Evolutionary conservation across 1,139 yeast genomes (phyloP), one percentile per base, ranked within the genome.

Genomic region (Meyerozyma guilliermondii): DNA sequence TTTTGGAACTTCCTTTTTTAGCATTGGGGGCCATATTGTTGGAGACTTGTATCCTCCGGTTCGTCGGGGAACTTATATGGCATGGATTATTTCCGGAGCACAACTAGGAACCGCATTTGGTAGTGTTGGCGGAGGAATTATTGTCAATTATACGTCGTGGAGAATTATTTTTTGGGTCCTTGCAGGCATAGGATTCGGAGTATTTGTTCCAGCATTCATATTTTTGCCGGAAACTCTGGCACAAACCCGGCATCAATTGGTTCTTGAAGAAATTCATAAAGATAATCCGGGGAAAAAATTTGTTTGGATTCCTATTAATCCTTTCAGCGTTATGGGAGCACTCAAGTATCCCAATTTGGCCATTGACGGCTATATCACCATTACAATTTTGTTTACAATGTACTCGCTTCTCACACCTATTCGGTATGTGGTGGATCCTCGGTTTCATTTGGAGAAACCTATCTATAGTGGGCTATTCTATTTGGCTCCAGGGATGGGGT

Each of bases 381-480:
- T 63, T 40, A 58, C 75, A 0, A 50, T 74, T 10, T 52, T 66
- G 26, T 78, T 68, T 56, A 71, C 68, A 46, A 76, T 76, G 81
- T 76, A 71, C 50, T 55, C 65, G n/a, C 50, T 77, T 23, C 56
- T 76, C 41, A 78, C 82, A 0, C 83, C 83, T 1, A 76, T 78
- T 35, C 57, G 81, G 47, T 67, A 71, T 39, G 78, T 78, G 7
- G 66, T 78, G 41, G 76, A 76, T 50, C 82, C 82, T 3, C 53
- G 81, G 44, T 78, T 76, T 56, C 52, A 69, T 39, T 55, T 78
- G 33, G 59, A 59, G 1, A 52, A 66, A 14, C 81, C 82, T 0
- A 51, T 77, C 1, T 66, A 65, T 44, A 74, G 78, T 31, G 71
- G 79, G 0, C 54, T 78, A 13, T 76, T 78, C 52, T 78, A 78